phyloP scores from a whole-genome alignment of 768 basidiomycete species.

The Scleroderma citrinum region DNA sequence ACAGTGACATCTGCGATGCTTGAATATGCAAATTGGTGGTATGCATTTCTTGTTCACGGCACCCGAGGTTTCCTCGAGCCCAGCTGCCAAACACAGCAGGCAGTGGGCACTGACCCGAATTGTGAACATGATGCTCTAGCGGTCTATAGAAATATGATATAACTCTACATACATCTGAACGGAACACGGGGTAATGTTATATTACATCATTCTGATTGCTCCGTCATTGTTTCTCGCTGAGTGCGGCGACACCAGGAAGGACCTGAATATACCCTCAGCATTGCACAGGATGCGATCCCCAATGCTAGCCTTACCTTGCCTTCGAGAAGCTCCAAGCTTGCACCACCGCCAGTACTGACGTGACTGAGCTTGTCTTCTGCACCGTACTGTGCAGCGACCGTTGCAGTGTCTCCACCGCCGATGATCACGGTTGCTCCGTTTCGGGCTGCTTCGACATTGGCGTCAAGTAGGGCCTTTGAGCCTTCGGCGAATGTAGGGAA shows the following conservation, averaged over 20 bases:
- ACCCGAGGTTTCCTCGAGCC: too few relatives aligned
- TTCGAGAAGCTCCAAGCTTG: slow-evolving; percentile 91
- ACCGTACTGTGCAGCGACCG: slow-evolving; percentile 80
- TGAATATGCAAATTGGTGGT: too few relatives aligned
- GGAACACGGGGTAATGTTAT: not conserved
- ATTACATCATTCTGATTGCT: not conserved
- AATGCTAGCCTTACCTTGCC: slow-evolving; percentile 67
- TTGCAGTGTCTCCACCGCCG: slow-evolving; percentile 96
- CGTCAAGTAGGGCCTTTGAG: slow-evolving; percentile 78
- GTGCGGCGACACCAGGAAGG: slow-evolving; percentile 86
- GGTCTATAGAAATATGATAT: not conserved
- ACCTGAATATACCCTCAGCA: slow-evolving; percentile 38
- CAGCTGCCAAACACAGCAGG: too few relatives aligned
- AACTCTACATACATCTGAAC: not conserved
- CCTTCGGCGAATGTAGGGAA: slow-evolving; percentile 87
- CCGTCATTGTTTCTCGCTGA: slow-evolving; percentile 62
- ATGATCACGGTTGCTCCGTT: slow-evolving; percentile 90
- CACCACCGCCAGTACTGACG: slow-evolving; percentile 93
- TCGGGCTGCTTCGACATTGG: slow-evolving; percentile 79
- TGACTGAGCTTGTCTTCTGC: slow-evolving; percentile 90
- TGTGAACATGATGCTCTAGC: too few relatives aligned
- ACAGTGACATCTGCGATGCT: too few relatives aligned
- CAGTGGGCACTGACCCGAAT: too few relatives aligned
- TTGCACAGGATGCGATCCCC: slow-evolving; percentile 2
- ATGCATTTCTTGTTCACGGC: too few relatives aligned